Evolutionary conservation across 2,329 filamentous ascomycete genomes (phyloP), one percentile per base, ranked within the genome.

Genomic region (Endothia cerciana): DNA sequence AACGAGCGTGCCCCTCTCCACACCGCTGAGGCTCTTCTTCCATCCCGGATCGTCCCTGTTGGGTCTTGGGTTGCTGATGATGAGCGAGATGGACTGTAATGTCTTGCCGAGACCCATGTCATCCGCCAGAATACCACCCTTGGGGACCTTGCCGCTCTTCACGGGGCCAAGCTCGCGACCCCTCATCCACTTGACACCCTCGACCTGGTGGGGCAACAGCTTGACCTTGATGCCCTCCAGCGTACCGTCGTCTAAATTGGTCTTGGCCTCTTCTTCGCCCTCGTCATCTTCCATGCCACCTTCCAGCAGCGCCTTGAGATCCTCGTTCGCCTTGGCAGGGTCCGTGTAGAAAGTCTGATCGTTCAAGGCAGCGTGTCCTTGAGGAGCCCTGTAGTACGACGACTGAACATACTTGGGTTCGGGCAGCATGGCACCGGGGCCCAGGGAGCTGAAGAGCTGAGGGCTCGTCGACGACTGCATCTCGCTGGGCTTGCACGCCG

Each of bases 41-140:
- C 89, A 86, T 0, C 81, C 82, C 45, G 85, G 81, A 5, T 83
- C 81, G 19, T 86, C 83, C 53, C 85, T 83, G 66, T 82, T 78
- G 3, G 91, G 89, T 72, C 91, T 92, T 22, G 88, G 86, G 73
- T 98, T 97, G 64, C 85, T 91, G 45, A 99, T 83, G 51, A 99
- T 91, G 40, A 98, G 83, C 1, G 94, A 89, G 65, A 99, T 91
- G 1, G 94, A 93, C 78, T 99, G 95, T 17, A 99, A 86, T 0
- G 95, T 99, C 82, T 99, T 99, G 66, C 95, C 95, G 17, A 98
- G 82, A 70, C 94, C 94, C 94, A 98, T 96, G 75, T 99, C 95
- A 73, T 99, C 95, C 22, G 95, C 95, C 43, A 99, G 85, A 69
- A 99, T 97, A 22, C 95, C 95, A 43, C 95, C 95, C 72, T 96